phyloP scores from a whole-genome alignment of 2,329 filamentous ascomycete species.

The Colletotrichum musicola region DNA sequence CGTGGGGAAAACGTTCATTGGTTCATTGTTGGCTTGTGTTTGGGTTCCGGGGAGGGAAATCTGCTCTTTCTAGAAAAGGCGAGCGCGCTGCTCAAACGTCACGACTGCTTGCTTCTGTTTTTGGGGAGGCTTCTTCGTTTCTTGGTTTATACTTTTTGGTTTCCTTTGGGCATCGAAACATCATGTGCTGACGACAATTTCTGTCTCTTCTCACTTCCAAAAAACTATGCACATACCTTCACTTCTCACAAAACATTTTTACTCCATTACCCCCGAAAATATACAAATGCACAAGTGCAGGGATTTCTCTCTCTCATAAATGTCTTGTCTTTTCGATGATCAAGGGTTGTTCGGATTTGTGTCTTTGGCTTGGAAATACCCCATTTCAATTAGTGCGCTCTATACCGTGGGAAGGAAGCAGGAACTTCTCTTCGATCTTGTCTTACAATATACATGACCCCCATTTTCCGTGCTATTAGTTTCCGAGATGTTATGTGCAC shows the following conservation, averaged over 20 bases:
- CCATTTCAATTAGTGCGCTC: neutral
- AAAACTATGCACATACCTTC: constrained; percentile 22
- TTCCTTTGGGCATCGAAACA: neutral
- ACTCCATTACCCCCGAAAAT: neutral
- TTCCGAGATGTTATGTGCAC: neutral
- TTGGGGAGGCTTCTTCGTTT: constrained; percentile 6
- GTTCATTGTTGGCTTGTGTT: neutral
- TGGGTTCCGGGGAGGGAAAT: constrained; percentile 8
- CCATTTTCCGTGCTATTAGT: neutral
- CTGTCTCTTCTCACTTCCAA: constrained; percentile 4
- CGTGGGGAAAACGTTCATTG: neutral
- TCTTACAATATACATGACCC: neutral
- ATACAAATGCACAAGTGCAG: neutral
- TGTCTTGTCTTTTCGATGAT: neutral
- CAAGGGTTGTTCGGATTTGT: neutral
- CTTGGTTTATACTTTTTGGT: constrained; percentile 4
- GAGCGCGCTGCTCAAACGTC: constrained; percentile 37
- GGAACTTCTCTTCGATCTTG: neutral
- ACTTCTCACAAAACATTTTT: neutral
- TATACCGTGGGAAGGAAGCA: neutral
- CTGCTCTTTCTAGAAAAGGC: constrained; percentile 27
- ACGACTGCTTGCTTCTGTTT: constrained; percentile 13
- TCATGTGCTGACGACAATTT: constrained; percentile 15
- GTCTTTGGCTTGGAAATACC: constrained; percentile 16
- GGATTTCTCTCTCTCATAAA: neutral